These are phyloP conservation scores for Leptographium radiaticola DNA, from an alignment of 2,329 filamentous ascomycete species.

Conservation along the genomic window DNA sequence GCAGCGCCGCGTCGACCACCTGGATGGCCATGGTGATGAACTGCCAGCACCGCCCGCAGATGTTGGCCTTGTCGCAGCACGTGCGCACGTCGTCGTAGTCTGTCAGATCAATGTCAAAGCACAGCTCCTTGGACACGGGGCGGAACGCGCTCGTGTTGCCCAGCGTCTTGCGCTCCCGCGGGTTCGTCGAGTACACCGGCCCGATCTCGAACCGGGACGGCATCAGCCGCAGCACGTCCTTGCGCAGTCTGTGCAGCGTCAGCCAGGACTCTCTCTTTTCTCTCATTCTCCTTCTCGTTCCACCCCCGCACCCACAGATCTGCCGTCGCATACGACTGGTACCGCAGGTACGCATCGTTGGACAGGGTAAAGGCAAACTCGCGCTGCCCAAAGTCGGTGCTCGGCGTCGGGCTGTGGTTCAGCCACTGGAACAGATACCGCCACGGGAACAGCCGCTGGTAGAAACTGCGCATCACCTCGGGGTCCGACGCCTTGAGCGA, in stretches of 20 bases:
- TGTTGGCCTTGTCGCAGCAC: conserved; percentile 86
- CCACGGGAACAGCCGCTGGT: conserved; percentile 91
- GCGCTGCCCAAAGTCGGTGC: conserved; percentile 78
- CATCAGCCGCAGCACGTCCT: conserved; percentile 77
- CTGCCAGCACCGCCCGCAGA: conserved; percentile 88
- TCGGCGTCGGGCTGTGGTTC: conserved; percentile 79
- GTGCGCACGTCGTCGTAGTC: conserved; percentile 96
- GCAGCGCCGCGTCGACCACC: conserved; percentile 72
- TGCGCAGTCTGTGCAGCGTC: conserved; percentile 50
- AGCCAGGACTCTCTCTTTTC: not conserved
- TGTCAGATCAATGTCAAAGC: conserved; percentile 98
- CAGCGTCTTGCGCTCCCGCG: conserved; percentile 80
- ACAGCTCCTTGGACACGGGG: conserved; percentile 82
- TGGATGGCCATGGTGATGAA: conserved; percentile 98
- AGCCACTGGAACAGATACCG: conserved; percentile 94
- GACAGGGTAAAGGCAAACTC: conserved; percentile 95
- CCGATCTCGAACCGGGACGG: conserved; percentile 96
- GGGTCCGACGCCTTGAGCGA: conserved; percentile 47
- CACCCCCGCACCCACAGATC: conserved; percentile 26
- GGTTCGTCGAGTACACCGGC: conserved; percentile 90
- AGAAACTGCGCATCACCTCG: conserved; percentile 84
- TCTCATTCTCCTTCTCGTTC: not conserved
- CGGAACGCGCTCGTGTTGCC: conserved; percentile 71
- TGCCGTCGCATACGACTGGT: conserved; percentile 53
- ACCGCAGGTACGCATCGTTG: conserved; percentile 84